A percentile compares a stretch with the other conserved stretches of the same genome.
Evolutionary conservation across 2,329 filamentous ascomycete species (phyloP).

Genomic region (Penicillium sclerotiorum): DNA sequence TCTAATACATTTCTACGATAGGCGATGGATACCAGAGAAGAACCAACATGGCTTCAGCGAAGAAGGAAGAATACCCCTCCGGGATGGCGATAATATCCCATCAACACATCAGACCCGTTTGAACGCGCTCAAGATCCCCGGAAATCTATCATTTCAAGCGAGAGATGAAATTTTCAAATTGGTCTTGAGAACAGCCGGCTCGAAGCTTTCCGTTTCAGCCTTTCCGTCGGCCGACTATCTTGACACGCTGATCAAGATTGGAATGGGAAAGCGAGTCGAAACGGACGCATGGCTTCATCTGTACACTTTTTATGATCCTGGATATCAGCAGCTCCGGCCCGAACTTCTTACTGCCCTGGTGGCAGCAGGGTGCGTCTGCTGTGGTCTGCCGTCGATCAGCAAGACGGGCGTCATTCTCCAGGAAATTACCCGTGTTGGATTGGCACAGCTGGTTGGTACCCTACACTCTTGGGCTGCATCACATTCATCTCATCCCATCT

Average conservation of each 20-base stretch:
- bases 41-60: slow-evolving; percentile 20
- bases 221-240: slow-evolving; percentile 21
- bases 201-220: slow-evolving; percentile 13
- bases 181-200: slow-evolving; percentile 14
- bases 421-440: slow-evolving; percentile 14
- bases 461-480: background rate
- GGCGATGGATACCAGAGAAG: slow-evolving; percentile 20
- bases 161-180: slow-evolving; percentile 19
- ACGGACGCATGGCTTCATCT: slow-evolving; percentile 20
- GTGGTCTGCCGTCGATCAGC: slow-evolving; percentile 16
- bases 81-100: slow-evolving; percentile 16
- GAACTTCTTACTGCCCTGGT: slow-evolving; percentile 15
- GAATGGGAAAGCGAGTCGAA: slow-evolving; percentile 16
- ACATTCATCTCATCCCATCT: background rate
- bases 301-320: slow-evolving; percentile 15
- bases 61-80: slow-evolving; percentile 13
- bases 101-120: slow-evolving; percentile 8
- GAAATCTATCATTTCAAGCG: slow-evolving; percentile 9
- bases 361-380: slow-evolving; percentile 19
- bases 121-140: slow-evolving; percentile 15
- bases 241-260: slow-evolving; percentile 20
- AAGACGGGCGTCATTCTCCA: slow-evolving; percentile 20
- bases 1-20: background rate
- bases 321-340: slow-evolving; percentile 13
- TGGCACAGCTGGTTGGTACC: slow-evolving; percentile 12